Base-by-base conservation (phyloP, 2,329 filamentous ascomycete species). In the Zasmidium angulare region DNA sequence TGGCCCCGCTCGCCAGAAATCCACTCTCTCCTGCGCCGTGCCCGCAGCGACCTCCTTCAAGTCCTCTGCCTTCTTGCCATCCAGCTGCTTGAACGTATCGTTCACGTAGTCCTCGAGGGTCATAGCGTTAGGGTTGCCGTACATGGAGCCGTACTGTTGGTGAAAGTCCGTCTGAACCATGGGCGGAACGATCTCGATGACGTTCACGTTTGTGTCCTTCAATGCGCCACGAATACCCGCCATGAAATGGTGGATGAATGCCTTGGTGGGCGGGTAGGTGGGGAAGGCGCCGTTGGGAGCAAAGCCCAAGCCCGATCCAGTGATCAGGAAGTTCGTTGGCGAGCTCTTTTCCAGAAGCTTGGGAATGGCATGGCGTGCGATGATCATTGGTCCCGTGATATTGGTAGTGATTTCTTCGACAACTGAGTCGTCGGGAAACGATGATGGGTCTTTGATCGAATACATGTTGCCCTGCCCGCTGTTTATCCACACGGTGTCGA, bases 151-250 rank as follows among this genome's bases (percentile, higher is more conserved):
- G 23, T 58, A 31, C 9, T 11, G 24, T 9, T 20, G 23, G 19
- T 22, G 24, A 10, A 55, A 46, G 20, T 53, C 61, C 21, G 51
- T 58, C 10, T n/a, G 46, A 10, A 63, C 64, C 20, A 55, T 53
- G 17, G 64, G 65, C n/a, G 65, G 64, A 6, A 65, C 58, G 20
- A 67, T 58, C 60, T 67, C 65, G 29, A 67, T 59, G 40, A 67
- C 56, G 29, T 62, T 62, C 21, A 66, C 60, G 23, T 62, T 58
- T 6, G 59, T 62, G 40, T 51, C 61, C 47, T 62, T 61, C 10
- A 67, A 51, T 31, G 29, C 49, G 26, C 65, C 60, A 6, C 65
- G 59, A n/a, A 65, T 31, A 2, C 49, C 52, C 10, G 65, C 62
- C 21, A 63, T 24, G 46, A 57, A 67, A n/a, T 31, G 23, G 46